Conservation (phyloP, 345 rosid genomes). For the Arabidopsis arenosa region DNA sequence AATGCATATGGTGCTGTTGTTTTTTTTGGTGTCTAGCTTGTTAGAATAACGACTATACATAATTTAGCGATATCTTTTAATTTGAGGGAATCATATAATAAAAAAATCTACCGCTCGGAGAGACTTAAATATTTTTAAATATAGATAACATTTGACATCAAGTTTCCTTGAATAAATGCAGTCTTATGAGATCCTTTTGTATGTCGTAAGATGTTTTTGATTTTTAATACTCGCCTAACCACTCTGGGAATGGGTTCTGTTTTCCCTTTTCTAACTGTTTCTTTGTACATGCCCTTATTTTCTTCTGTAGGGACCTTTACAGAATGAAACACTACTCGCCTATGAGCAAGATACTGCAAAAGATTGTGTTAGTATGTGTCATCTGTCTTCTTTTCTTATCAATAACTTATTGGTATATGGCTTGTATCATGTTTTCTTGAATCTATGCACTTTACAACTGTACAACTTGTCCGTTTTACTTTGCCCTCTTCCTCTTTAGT, state of each 20-base stretch:
- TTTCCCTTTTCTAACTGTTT: constrained; percentile 6
- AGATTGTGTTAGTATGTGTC: constrained; percentile 62
- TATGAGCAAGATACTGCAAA: constrained; percentile 60
- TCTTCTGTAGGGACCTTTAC: constrained; percentile 48
- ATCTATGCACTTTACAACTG: constrained; percentile 10
- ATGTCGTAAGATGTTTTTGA: background rate
- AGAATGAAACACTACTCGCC: constrained; percentile 55
- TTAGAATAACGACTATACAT: background rate
- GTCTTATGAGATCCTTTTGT: background rate
- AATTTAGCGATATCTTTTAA: constrained; percentile 6
- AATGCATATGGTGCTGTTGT: constrained; percentile 9
- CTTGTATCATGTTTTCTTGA: constrained; percentile 26
- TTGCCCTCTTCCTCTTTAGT: constrained; percentile 12
- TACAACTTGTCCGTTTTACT: constrained; percentile 8
- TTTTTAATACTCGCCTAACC: background rate
- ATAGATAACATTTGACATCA: constrained; percentile 9
- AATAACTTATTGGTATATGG: constrained; percentile 12
- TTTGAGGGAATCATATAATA: constrained; percentile 3
- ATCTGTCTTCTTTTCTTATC: constrained; percentile 25
- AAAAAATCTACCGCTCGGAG: background rate
- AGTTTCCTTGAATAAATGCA: background rate
- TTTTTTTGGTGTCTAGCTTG: background rate
- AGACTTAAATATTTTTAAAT: constrained; percentile 1
- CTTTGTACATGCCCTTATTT: background rate
- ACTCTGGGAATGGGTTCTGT: background rate